A percentile compares a stretch with the other conserved stretches of the same genome.
Evolutionary conservation across 1,284 basidiomycete genomes (phyloP).

Genomic region (Leccinum variabile): DNA sequence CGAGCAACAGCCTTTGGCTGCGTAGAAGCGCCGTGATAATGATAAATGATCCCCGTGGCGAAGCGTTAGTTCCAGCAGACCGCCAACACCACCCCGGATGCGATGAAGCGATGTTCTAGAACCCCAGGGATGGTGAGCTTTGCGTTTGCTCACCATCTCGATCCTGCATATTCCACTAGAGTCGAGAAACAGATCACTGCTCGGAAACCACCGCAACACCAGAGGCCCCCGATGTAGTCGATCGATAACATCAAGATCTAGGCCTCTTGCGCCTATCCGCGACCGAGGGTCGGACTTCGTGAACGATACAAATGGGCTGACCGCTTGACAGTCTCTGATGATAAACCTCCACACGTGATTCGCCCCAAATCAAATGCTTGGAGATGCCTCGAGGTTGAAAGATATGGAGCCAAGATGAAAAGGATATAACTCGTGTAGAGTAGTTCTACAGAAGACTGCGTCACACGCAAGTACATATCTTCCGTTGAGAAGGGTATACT

Average conservation of each 20-base stretch:
- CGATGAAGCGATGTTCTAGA: constrained; percentile 32
- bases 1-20: constrained; percentile 19
- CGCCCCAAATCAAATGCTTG: constrained; percentile 37
- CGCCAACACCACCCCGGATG: constrained; percentile 33
- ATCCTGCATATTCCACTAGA: constrained; percentile 39
- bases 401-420: constrained; percentile 40
- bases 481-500: constrained; percentile 36
- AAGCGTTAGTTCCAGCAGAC: constrained; percentile 38
- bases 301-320: constrained; percentile 50
- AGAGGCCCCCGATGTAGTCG: constrained; percentile 46
- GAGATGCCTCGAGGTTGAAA: constrained; percentile 23
- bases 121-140: constrained; percentile 1
- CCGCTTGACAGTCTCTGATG: constrained; percentile 32
- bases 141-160: constrained; percentile 1
- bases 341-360: constrained; percentile 18
- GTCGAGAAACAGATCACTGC: constrained; percentile 26
- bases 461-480: constrained; percentile 8
- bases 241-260: constrained; percentile 44
- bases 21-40: constrained; percentile 8
- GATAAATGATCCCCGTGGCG: constrained; percentile 34
- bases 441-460: not conserved
- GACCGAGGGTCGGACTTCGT: constrained; percentile 47
- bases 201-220: constrained; percentile 24
- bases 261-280: constrained; percentile 39
- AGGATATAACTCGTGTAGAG: constrained; percentile 19